These are phyloP conservation scores for Alternaria incomplexa DNA, from an alignment of 2,329 filamentous ascomycete genomes.

Conservation along the genomic window DNA sequence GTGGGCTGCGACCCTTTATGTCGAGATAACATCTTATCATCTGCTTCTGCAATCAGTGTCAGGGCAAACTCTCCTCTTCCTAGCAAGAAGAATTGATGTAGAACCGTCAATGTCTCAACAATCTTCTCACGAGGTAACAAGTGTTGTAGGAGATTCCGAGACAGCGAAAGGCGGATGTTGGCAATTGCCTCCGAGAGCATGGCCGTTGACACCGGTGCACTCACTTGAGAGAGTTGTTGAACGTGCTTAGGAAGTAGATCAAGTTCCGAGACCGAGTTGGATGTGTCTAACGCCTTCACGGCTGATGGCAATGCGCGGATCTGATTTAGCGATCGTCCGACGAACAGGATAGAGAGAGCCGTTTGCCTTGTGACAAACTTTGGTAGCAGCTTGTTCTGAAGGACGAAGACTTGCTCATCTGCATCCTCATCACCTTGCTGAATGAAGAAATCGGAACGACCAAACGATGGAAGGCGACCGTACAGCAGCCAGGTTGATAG, in stretches of 20 bases:
- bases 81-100: slow-evolving; percentile 87
- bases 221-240: slow-evolving; percentile 69
- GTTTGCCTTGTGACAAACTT: slow-evolving; percentile 77
- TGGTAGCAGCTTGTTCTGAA: slow-evolving; percentile 66
- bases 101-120: slow-evolving; percentile 74
- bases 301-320: slow-evolving; percentile 60
- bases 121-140: slow-evolving; percentile 80
- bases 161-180: slow-evolving; percentile 79
- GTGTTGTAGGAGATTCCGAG: slow-evolving; percentile 81
- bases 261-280: slow-evolving; percentile 54
- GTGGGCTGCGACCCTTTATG: slow-evolving; percentile 59
- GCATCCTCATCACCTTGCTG: slow-evolving; percentile 44
- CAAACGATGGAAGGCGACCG: slow-evolving; percentile 79
- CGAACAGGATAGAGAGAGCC: slow-evolving; percentile 84
- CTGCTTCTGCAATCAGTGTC: slow-evolving; percentile 82
- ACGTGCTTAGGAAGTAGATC: slow-evolving; percentile 73
- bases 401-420: slow-evolving; percentile 36
- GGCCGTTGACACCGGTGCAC: slow-evolving; percentile 74
- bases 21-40: slow-evolving; percentile 76
- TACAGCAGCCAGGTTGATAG: slow-evolving; percentile 90
- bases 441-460: slow-evolving; percentile 87
- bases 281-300: slow-evolving; percentile 33
- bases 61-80: slow-evolving; percentile 91
- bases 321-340: slow-evolving; percentile 87
- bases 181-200: slow-evolving; percentile 75